A percentile compares a stretch with the other conserved stretches of the same genome.
Evolutionary conservation across 1,284 basidiomycete species (phyloP).

Genomic region (Ceratobasidium sp.): DNA sequence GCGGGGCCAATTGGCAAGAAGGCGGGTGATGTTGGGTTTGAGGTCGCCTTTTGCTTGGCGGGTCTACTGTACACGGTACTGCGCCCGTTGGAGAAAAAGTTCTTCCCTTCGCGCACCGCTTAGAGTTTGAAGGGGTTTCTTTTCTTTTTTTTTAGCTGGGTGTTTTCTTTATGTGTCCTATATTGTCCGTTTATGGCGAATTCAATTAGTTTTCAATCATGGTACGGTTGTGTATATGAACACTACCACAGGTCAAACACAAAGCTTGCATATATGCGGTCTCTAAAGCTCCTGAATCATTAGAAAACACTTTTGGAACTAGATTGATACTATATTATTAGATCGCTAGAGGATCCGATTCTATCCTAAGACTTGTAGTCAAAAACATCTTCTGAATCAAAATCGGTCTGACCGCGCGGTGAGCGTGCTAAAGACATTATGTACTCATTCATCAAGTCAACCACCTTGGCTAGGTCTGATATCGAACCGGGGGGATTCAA

Average conservation of each 20-base stretch:
- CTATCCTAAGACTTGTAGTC: neutral
- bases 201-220: slow-evolving; percentile 6
- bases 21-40: slow-evolving; percentile 79
- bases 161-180: neutral
- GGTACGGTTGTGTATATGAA: no score
- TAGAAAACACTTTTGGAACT: no score
- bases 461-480: neutral
- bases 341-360: no score
- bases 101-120: slow-evolving; percentile 8
- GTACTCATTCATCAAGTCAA: neutral
- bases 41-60: slow-evolving; percentile 68
- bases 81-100: slow-evolving; percentile 56
- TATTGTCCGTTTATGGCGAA: neutral
- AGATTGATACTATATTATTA: no score
- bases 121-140: neutral
- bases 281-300: no score
- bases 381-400: neutral
- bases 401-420: neutral
- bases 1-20: slow-evolving; percentile 69
- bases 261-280: neutral
- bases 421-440: neutral
- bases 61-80: slow-evolving; percentile 68
- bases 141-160: neutral
- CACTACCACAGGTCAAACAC: no score
- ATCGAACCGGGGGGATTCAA: neutral